These are phyloP conservation scores for Liquidambar formosana DNA, from an alignment of 164 flowering plant genomes.

Conservation along the genomic window DNA sequence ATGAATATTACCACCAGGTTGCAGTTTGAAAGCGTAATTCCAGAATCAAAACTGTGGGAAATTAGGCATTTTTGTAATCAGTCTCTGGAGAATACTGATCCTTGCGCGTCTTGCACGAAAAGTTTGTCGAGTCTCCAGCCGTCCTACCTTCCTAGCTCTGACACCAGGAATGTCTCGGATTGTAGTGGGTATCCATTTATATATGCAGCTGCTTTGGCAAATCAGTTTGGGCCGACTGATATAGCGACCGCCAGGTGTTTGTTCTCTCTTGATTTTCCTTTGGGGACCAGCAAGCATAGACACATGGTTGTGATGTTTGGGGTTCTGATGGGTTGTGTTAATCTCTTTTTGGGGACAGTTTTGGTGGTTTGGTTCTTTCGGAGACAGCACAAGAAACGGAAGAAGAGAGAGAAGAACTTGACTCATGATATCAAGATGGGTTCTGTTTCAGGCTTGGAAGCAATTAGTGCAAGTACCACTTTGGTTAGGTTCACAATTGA, in stretches of 20 bases:
- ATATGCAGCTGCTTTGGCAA: constrained; percentile 25
- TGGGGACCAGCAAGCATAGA: background rate
- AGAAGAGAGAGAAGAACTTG: constrained; percentile 7
- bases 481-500: constrained; percentile 44
- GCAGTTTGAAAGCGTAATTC: background rate
- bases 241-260: constrained; percentile 18
- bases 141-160: background rate
- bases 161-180: background rate
- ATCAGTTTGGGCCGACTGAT: constrained; percentile 22
- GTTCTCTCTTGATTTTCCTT: constrained; percentile 10
- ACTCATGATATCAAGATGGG: constrained; percentile 16
- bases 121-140: background rate
- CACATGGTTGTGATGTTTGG: constrained; percentile 24
- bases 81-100: background rate
- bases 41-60: background rate
- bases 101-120: background rate
- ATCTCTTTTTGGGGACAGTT: constrained; percentile 8
- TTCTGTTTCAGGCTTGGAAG: too few relatives aligned
- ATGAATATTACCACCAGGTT: background rate
- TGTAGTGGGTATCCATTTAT: constrained; percentile 15
- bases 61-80: background rate
- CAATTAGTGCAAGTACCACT: constrained; percentile 31
- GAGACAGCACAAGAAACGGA: constrained; percentile 7
- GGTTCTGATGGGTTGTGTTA: constrained; percentile 26
- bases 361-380: constrained; percentile 25